phyloP scores from a whole-genome alignment of 768 basidiomycete species.

The Lactarius trivialis region DNA sequence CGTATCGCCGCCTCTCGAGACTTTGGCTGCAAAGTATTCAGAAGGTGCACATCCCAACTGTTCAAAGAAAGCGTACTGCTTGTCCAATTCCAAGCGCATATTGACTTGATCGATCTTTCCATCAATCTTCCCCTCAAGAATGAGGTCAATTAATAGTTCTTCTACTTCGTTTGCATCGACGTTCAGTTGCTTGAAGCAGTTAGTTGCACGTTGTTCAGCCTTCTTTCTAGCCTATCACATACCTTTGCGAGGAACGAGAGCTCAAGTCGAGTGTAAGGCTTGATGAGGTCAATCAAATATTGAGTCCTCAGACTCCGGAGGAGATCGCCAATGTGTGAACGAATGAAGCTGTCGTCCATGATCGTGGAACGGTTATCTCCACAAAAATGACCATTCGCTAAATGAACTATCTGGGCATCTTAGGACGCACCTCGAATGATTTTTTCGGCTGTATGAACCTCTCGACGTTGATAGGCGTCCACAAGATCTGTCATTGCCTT shows the following conservation, averaged over 20 bases:
- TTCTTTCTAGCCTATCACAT: slow-evolving; percentile 14
- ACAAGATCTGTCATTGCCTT: slow-evolving; percentile 98
- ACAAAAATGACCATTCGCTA: not conserved
- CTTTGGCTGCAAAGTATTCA: slow-evolving; percentile 51
- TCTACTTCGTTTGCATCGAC: slow-evolving; percentile 91
- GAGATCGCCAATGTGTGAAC: slow-evolving; percentile 93
- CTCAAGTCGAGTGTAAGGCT: slow-evolving; percentile 93
- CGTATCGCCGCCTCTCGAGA: slow-evolving; percentile 80
- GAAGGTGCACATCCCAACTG: slow-evolving; percentile 3
- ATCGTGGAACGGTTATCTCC: slow-evolving; percentile 91
- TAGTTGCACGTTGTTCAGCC: not conserved
- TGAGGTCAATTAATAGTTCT: slow-evolving; percentile 86
- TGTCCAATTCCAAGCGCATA: slow-evolving; percentile 85
- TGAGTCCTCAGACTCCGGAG: slow-evolving; percentile 90
- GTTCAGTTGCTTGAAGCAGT: slow-evolving; percentile 78
- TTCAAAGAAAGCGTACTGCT: slow-evolving; percentile 49
- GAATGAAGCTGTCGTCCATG: slow-evolving; percentile 93
- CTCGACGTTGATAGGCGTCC: slow-evolving; percentile 91
- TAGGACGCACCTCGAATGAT: slow-evolving; percentile 68
- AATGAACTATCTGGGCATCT: not conserved
- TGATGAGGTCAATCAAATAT: slow-evolving; percentile 96
- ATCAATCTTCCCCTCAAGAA: slow-evolving; percentile 95
- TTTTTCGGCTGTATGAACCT: slow-evolving; percentile 96
- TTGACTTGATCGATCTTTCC: slow-evolving; percentile 96
- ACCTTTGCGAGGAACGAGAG: slow-evolving; percentile 90